Percentiles rank a stretch among this genome's conserved stretches.
phyloP scores from a whole-genome alignment of 1,284 basidiomycete species.

The Limonomyces culmigenus region DNA sequence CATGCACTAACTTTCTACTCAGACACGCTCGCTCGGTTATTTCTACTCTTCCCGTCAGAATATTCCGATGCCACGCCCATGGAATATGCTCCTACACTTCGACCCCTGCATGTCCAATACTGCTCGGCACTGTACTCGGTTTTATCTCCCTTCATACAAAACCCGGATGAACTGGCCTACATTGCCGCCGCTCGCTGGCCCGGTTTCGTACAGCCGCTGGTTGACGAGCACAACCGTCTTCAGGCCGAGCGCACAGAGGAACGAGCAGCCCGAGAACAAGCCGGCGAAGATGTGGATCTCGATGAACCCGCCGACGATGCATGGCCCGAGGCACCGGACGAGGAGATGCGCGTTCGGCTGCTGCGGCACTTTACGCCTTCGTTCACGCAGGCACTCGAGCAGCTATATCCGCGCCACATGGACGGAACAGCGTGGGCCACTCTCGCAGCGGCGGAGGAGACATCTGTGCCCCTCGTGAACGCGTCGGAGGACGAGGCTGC shows the following conservation, averaged over 20 bases:
- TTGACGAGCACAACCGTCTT: slow-evolving; percentile 22
- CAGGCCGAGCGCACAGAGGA: too few species aligned
- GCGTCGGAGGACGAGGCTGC: slow-evolving; percentile 5
- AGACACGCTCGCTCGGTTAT: slow-evolving; percentile 12
- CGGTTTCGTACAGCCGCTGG: slow-evolving; percentile 48
- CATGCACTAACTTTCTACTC: too few species aligned
- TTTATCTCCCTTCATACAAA: slow-evolving; percentile 47
- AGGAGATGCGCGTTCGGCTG: slow-evolving; percentile 45
- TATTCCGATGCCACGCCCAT: slow-evolving; percentile 9
- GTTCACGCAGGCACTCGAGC: slow-evolving; percentile 40
- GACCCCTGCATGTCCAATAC: slow-evolving; percentile 51
- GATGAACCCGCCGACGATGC: slow-evolving; percentile 1
- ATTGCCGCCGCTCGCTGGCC: slow-evolving; percentile 71
- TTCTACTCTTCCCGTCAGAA: slow-evolving; percentile 15
- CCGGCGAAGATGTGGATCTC: slow-evolving; percentile 12
- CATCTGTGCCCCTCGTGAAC: slow-evolving; percentile 2
- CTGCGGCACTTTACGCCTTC: slow-evolving; percentile 41
- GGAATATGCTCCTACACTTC: slow-evolving; percentile 34
- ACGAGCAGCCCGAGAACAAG: slow-evolving; percentile 7
- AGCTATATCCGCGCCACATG: slow-evolving; percentile 45
- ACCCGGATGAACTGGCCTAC: slow-evolving; percentile 58
- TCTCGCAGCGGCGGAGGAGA: not conserved
- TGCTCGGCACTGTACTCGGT: slow-evolving; percentile 43
- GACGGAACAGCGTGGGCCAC: slow-evolving; percentile 37
- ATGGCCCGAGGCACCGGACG: slow-evolving; percentile 20